phyloP scores from a whole-genome alignment of 2,329 filamentous ascomycete species.

The Didymella glomerata region DNA sequence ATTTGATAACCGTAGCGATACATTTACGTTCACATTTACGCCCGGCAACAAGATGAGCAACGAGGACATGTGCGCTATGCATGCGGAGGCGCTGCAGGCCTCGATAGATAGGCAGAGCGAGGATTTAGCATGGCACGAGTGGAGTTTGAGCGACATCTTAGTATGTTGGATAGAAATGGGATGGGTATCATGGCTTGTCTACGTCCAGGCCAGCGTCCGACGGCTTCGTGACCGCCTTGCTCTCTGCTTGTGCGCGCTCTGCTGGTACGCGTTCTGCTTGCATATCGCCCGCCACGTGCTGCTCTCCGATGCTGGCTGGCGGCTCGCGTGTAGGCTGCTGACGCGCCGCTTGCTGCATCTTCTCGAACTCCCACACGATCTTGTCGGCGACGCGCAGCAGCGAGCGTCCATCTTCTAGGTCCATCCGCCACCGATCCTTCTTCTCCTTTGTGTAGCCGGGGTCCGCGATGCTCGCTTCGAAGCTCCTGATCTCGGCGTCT shows the following conservation, averaged over 20 bases:
- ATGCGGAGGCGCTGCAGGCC: background rate
- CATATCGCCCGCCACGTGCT: background rate
- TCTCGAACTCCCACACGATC: slow-evolving; percentile 29
- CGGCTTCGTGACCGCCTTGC: slow-evolving; percentile 1
- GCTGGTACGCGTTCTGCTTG: too few species aligned
- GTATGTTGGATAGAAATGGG: background rate
- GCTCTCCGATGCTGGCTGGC: background rate
- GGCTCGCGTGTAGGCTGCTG: background rate
- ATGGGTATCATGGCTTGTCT: slow-evolving; percentile 20
- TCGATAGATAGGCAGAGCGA: background rate
- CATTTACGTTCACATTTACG: too few species aligned
- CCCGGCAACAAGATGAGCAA: too few species aligned
- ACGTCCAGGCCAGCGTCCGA: slow-evolving; percentile 9
- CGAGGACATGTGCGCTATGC: too few species aligned
- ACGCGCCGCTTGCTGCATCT: slow-evolving; percentile 10
- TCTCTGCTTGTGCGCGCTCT: too few species aligned
- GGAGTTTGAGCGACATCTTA: background rate
- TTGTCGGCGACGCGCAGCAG: slow-evolving; percentile 32
- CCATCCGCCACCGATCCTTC: slow-evolving; percentile 30
- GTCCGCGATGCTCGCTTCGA: slow-evolving; percentile 27
- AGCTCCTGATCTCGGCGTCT: slow-evolving; percentile 27
- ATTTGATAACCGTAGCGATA: too few species aligned
- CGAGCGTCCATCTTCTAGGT: slow-evolving; percentile 35
- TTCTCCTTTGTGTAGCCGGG: slow-evolving; percentile 14
- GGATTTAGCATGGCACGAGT: background rate